These are phyloP conservation scores for Gossypium lobatum DNA, from an alignment of 441 rosid genomes.

Conservation along the genomic window DNA sequence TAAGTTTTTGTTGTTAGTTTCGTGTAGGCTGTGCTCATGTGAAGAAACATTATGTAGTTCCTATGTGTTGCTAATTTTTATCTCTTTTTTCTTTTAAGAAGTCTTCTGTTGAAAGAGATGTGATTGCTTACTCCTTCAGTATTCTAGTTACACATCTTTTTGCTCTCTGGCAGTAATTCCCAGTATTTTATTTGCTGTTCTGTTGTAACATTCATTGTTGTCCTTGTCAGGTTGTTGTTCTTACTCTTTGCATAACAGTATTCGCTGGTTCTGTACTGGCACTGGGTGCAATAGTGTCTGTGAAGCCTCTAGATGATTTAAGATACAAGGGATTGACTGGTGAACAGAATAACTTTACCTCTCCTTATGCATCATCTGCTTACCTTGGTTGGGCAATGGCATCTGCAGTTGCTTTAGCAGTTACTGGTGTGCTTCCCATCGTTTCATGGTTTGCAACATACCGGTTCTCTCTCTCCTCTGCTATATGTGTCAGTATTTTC, in stretches of 20 bases:
- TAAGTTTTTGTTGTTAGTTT: not conserved
- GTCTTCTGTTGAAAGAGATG: not conserved
- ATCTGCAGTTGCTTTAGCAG: slow-evolving; percentile 82
- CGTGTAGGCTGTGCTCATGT: not conserved
- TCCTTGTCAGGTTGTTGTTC: slow-evolving; percentile 68
- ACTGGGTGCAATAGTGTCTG: slow-evolving; percentile 90
- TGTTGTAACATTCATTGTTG: slow-evolving; percentile 19
- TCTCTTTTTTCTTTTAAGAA: not conserved
- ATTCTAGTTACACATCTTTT: not conserved
- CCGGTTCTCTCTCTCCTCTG: slow-evolving; percentile 91
- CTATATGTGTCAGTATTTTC: slow-evolving; percentile 75
- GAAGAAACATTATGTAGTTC: not conserved
- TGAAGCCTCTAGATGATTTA: slow-evolving; percentile 79
- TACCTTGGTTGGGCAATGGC: slow-evolving; percentile 99
- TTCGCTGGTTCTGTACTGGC: slow-evolving; percentile 77
- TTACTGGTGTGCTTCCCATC: slow-evolving; percentile 93
- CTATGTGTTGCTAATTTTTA: not conserved
- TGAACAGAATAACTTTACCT: slow-evolving; percentile 49
- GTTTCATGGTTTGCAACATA: slow-evolving; percentile 98
- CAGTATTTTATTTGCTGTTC: slow-evolving; percentile 8
- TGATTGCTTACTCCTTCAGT: not conserved
- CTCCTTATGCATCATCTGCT: slow-evolving; percentile 86
- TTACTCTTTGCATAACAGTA: slow-evolving; percentile 53
- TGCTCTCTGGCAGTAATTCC: slow-evolving; percentile 3
- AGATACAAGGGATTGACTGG: slow-evolving; percentile 77